phyloP scores from a whole-genome alignment of 164 flowering plant species.

The Magnolia kwangsiensis region DNA sequence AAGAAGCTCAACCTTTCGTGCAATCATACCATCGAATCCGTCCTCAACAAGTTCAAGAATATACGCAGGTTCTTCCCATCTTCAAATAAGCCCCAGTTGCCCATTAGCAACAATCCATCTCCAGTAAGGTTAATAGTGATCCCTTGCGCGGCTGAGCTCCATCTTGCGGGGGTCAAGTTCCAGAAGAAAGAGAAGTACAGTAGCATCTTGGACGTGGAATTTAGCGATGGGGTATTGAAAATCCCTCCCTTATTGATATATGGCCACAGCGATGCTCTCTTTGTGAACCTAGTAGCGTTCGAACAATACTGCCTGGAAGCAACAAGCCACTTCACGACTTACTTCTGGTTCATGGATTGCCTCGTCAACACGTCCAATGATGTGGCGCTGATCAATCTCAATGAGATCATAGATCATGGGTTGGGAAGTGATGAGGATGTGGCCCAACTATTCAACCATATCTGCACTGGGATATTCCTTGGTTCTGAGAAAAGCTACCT shows the following conservation, averaged over 20 bases:
- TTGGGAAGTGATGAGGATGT: neutral
- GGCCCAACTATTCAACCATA: neutral
- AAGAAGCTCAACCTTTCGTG: too few species aligned
- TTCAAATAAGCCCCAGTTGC: neutral
- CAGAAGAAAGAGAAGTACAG: neutral
- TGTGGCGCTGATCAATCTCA: neutral
- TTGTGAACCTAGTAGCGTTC: neutral
- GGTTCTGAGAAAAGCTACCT: neutral
- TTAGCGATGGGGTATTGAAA: neutral
- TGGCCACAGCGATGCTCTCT: neutral
- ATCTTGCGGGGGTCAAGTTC: neutral
- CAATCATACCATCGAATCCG: too few species aligned
- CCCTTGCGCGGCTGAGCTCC: neutral
- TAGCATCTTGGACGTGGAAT: neutral
- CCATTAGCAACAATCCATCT: too few species aligned
- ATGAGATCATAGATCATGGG: neutral
- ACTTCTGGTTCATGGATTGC: conserved; percentile 7
- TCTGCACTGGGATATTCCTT: neutral
- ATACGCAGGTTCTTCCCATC: neutral
- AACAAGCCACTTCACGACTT: neutral
- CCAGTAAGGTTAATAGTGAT: neutral
- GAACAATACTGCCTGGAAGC: neutral
- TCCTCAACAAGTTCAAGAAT: neutral
- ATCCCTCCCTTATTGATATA: neutral
- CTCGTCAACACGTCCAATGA: neutral